A percentile compares a stretch with the other conserved stretches of the same genome.
These are phyloP conservation scores for Ophiocordyceps camponoti-rufipedis DNA, from an alignment of 2,329 filamentous ascomycete genomes.

Conservation along the genomic window DNA sequence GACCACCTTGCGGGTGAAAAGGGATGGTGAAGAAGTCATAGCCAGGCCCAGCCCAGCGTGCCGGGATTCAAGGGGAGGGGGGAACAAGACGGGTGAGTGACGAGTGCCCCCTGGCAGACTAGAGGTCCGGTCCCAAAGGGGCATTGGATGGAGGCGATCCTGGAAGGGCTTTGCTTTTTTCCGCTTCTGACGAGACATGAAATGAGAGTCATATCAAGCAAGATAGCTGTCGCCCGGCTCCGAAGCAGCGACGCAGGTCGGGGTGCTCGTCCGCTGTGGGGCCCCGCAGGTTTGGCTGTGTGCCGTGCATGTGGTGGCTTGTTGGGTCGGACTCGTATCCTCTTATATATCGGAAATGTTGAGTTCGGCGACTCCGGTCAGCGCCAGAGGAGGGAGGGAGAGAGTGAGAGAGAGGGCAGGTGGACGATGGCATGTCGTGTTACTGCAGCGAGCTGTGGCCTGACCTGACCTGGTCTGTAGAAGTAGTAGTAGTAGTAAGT, in stretches of 20 bases:
- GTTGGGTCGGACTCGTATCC: background rate
- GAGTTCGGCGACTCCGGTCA: background rate
- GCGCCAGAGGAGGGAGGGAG: background rate
- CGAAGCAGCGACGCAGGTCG: no score
- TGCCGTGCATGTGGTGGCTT: background rate
- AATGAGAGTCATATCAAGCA: no score
- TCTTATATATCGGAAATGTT: background rate
- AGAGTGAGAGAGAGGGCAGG: no score
- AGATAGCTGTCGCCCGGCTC: no score
- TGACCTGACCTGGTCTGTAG: no score
- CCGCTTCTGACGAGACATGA: no score
- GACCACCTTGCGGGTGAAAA: background rate
- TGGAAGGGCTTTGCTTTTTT: no score
- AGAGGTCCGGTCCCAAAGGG: background rate
- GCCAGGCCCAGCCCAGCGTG: background rate
- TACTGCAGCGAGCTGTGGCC: no score
- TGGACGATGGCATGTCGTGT: no score
- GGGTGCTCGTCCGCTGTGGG: background rate
- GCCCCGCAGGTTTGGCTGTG: background rate
- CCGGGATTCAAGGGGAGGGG: background rate
- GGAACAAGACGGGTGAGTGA: background rate
- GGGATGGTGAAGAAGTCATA: background rate
- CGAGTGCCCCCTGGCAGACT: background rate
- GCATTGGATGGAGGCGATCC: no score
- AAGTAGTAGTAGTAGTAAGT: no score